Percentiles rank a stretch among this genome's conserved stretches.
phyloP scores from a whole-genome alignment of 306 rosid genomes.

The Prunus dulcis region DNA sequence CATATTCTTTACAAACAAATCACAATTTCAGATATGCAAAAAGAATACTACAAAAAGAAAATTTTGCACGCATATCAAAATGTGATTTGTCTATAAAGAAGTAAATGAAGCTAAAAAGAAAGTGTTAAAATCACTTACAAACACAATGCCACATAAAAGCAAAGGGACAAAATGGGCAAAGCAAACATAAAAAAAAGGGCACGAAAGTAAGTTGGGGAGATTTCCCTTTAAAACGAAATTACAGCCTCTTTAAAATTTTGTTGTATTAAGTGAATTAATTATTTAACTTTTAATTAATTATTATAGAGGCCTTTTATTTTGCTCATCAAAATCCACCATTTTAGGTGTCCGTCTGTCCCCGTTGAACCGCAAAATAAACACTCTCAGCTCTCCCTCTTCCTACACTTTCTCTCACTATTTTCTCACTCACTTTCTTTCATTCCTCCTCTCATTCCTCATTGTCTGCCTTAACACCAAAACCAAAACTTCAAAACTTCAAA shows the following conservation, averaged over 20 bases:
- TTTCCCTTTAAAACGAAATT: slow-evolving; percentile 32
- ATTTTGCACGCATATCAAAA: too few relatives aligned
- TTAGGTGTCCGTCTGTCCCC: slow-evolving; percentile 65
- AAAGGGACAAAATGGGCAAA: slow-evolving; percentile 12
- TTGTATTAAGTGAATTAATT: background rate
- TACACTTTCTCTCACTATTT: slow-evolving; percentile 12
- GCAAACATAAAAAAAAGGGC: slow-evolving; percentile 13
- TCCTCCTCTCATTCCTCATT: background rate
- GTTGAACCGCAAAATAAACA: slow-evolving; percentile 60
- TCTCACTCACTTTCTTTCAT: slow-evolving; percentile 7
- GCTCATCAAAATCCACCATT: slow-evolving; percentile 27
- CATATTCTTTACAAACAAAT: too few relatives aligned
- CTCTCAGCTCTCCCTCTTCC: slow-evolving; percentile 32
- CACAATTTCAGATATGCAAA: too few relatives aligned
- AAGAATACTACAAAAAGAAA: too few relatives aligned
- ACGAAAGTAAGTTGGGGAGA: slow-evolving; percentile 30
- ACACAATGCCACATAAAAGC: background rate
- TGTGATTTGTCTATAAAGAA: too few relatives aligned
- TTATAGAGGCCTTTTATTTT: background rate
- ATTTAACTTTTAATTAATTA: background rate
- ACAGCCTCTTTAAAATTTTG: slow-evolving; percentile 33
- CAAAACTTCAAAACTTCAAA: background rate
- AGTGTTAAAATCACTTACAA: too few relatives aligned
- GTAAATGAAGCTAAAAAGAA: too few relatives aligned
- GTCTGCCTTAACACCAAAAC: background rate